These are phyloP conservation scores for Pseudogymnoascus sp. DNA, from an alignment of 2,329 filamentous ascomycete species.

Conservation along the genomic window DNA sequence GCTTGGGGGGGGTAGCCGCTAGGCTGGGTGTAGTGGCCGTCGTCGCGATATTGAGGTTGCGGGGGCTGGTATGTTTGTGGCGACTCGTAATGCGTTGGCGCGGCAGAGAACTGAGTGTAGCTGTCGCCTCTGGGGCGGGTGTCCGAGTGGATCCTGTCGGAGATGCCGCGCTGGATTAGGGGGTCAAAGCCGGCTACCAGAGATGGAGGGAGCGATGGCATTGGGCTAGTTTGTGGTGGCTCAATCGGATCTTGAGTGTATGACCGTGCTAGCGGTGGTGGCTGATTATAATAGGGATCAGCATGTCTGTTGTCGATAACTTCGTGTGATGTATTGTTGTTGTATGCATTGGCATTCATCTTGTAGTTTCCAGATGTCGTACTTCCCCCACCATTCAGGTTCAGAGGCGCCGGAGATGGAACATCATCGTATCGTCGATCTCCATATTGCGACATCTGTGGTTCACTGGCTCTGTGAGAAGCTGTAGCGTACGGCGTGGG, in stretches of 20 bases:
- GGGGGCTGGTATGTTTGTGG: background rate
- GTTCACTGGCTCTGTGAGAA: slow-evolving; percentile 16
- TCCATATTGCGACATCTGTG: slow-evolving; percentile 17
- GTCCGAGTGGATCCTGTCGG: slow-evolving; percentile 49
- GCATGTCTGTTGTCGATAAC: background rate
- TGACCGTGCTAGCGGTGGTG: background rate
- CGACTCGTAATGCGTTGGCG: background rate
- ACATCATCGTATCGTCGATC: slow-evolving; percentile 22
- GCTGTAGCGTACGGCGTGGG: slow-evolving; percentile 18
- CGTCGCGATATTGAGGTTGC: background rate
- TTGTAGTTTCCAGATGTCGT: background rate
- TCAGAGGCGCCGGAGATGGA: slow-evolving; percentile 25
- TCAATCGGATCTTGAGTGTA: slow-evolving; percentile 15
- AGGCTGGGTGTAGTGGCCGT: background rate
- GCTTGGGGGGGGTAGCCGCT: background rate
- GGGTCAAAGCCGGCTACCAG: slow-evolving; percentile 55
- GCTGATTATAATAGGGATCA: background rate
- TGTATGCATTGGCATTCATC: background rate
- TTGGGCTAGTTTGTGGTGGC: slow-evolving; percentile 25
- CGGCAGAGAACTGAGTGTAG: slow-evolving; percentile 26
- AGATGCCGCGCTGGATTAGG: slow-evolving; percentile 45
- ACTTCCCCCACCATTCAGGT: slow-evolving; percentile 12
- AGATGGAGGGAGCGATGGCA: slow-evolving; percentile 45
- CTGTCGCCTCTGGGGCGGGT: slow-evolving; percentile 34
- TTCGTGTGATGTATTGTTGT: background rate